Evolutionary conservation across 2,329 filamentous ascomycete species (phyloP).

Genomic region (Grosmannia serpens): DNA sequence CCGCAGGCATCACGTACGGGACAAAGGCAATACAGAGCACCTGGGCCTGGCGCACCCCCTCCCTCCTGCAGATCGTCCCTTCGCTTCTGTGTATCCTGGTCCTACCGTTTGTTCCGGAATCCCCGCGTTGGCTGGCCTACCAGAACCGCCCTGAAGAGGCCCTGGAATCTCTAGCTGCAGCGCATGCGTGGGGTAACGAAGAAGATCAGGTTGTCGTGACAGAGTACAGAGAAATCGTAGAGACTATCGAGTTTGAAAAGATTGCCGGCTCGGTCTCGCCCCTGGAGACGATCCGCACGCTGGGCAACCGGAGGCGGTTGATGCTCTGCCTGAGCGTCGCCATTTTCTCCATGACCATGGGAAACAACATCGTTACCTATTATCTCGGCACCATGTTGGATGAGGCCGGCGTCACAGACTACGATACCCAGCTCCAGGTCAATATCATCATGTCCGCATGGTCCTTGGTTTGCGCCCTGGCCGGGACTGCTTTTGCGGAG

Average conservation of each 20-base stretch:
- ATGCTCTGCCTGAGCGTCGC: not conserved
- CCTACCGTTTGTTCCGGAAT: constrained; percentile 6
- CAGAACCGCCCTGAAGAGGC: constrained; percentile 16
- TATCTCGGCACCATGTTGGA: constrained; percentile 4
- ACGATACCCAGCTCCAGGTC: not conserved
- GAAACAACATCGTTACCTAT: constrained; percentile 10
- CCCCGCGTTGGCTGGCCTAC: constrained; percentile 9
- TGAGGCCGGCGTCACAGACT: constrained; percentile 4
- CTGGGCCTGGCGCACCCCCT: constrained; percentile 43
- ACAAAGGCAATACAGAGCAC: constrained; percentile 36
- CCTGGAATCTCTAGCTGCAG: constrained; percentile 23
- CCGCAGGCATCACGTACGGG: constrained; percentile 21
- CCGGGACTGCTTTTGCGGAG: not conserved
- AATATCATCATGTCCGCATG: not conserved
- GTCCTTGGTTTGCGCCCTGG: not conserved
- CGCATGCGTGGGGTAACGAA: constrained; percentile 19
- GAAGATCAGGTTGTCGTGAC: not conserved
- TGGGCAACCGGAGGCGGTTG: not conserved
- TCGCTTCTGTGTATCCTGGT: not conserved
- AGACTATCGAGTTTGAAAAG: not conserved
- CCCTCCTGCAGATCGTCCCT: constrained; percentile 33
- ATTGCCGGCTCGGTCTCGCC: not conserved
- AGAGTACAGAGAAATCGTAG: not conserved
- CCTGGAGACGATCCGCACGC: not conserved
- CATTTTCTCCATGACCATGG: not conserved